Percentiles rank a stretch among this genome's conserved stretches.
These are phyloP conservation scores for Neonectria faginata DNA, from an alignment of 2,329 filamentous ascomycete genomes.

Conservation along the genomic window DNA sequence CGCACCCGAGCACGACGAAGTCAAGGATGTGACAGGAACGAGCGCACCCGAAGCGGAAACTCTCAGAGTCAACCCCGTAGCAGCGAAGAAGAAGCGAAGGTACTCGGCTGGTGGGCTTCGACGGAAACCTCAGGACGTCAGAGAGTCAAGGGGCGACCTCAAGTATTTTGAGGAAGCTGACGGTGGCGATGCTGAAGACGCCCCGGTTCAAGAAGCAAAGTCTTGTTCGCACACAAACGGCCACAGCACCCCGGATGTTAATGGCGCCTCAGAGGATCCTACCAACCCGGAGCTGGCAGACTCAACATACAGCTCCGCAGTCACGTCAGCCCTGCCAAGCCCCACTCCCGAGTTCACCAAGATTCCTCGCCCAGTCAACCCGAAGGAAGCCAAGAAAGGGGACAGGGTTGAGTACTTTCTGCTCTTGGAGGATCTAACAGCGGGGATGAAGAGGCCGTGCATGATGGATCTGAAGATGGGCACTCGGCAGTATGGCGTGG, in stretches of 20 bases:
- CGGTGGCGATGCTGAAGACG: conserved; percentile 69
- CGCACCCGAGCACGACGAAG: conserved; percentile 49
- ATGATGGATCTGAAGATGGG: conserved; percentile 99
- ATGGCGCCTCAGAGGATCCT: conserved; percentile 29
- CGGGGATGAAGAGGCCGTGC: conserved; percentile 95
- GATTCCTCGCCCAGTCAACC: conserved; percentile 75
- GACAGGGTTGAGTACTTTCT: conserved; percentile 91
- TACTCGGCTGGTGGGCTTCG: conserved; percentile 90
- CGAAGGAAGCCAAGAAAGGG: conserved; percentile 78
- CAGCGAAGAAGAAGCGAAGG: conserved; percentile 70
- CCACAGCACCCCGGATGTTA: conserved; percentile 18
- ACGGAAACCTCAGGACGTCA: conserved; percentile 78
- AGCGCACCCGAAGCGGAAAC: conserved; percentile 74
- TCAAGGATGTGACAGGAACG: conserved; percentile 70
- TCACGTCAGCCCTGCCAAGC: conserved; percentile 53
- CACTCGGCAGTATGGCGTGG: conserved; percentile 94
- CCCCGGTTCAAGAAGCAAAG: conserved; percentile 7
- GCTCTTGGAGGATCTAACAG: conserved; percentile 92
- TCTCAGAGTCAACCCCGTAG: conserved; percentile 55
- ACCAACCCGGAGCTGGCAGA: conserved; percentile 47
- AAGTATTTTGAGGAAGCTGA: conserved; percentile 92
- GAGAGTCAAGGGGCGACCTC: conserved; percentile 78
- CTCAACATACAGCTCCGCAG: conserved; percentile 47
- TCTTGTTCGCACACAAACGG: conserved; percentile 17
- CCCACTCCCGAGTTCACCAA: conserved; percentile 52